phyloP scores from a whole-genome alignment of 495 filamentous ascomycete species.

The Podospora australis region DNA sequence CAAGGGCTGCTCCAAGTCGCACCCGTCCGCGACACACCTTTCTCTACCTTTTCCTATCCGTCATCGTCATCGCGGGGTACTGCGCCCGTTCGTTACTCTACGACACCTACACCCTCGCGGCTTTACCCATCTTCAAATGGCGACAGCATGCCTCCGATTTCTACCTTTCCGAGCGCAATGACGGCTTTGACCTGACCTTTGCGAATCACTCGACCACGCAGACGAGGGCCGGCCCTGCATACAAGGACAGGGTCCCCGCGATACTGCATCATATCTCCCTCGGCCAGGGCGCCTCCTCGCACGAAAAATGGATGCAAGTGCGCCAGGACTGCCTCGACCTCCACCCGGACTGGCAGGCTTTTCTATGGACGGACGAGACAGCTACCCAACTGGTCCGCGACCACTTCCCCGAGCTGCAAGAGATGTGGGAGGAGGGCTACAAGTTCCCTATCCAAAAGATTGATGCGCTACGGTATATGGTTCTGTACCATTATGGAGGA shows the following conservation, averaged over 20 bases:
- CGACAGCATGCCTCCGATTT: conserved; percentile 16
- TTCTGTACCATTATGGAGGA: conserved; percentile 32
- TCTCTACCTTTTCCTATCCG: too few relatives aligned
- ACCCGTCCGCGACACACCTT: too few relatives aligned
- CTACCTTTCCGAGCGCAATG: conserved; percentile 22
- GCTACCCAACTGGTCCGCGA: conserved; percentile 24
- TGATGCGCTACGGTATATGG: conserved; percentile 34
- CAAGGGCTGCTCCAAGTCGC: too few relatives aligned
- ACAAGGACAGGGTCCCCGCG: conserved; percentile 29
- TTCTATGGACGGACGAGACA: conserved; percentile 32
- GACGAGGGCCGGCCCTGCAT: conserved; percentile 18
- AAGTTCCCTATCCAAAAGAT: conserved; percentile 30
- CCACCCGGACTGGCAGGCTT: conserved; percentile 32
- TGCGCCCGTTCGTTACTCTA: conserved; percentile 17
- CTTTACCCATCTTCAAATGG: conserved; percentile 27
- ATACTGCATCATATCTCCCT: conserved; percentile 36
- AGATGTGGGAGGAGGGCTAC: conserved; percentile 23
- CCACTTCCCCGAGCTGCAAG: conserved; percentile 23
- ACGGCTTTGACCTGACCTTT: conserved; percentile 36
- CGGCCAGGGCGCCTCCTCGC: conserved; percentile 15
- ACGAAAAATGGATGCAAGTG: conserved; percentile 28
- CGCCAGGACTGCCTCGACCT: conserved; percentile 30
- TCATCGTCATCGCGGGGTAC: too few relatives aligned
- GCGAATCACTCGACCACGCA: conserved; percentile 29
- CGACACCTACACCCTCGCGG: conserved; percentile 23